Evolutionary conservation across 805 yeast species (phyloP).

Genomic region (Myxozyma monticola): DNA sequence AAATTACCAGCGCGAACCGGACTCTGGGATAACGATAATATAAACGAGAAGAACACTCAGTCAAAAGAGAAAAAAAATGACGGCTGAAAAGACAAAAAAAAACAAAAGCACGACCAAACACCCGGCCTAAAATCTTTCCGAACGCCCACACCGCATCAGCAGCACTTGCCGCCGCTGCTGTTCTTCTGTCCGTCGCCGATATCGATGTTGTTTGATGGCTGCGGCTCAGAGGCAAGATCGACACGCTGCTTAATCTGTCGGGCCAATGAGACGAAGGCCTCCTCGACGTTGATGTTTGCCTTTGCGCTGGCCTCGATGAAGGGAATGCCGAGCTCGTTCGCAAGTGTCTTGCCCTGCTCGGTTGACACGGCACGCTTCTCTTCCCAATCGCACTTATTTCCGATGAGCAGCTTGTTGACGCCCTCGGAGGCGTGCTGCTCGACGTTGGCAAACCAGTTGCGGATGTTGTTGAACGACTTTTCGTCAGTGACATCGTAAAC

Average conservation of each 20-base stretch:
- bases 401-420: constrained; percentile 90
- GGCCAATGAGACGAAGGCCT: constrained; percentile 86
- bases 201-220: constrained; percentile 37
- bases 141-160: constrained; percentile 28
- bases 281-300: constrained; percentile 87
- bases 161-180: constrained; percentile 38
- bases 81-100: neutral
- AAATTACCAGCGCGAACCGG: too few species aligned
- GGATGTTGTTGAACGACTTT: constrained; percentile 87
- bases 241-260: constrained; percentile 48
- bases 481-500: constrained; percentile 98
- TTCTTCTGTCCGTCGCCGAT: constrained; percentile 32
- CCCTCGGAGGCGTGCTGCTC: constrained; percentile 96
- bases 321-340: constrained; percentile 81
- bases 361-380: constrained; percentile 74
- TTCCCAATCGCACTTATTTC: constrained; percentile 87
- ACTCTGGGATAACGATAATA: too few species aligned
- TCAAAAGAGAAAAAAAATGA: neutral
- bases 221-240: constrained; percentile 44
- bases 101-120: neutral
- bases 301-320: constrained; percentile 97
- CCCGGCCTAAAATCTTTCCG: neutral
- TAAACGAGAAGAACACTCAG: too few species aligned
- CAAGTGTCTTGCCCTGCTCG: constrained; percentile 89
- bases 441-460: constrained; percentile 93